Percentiles rank a stretch among this genome's conserved stretches.
Conservation (phyloP, 257 asterid species). For the Agastache rugosa region DNA sequence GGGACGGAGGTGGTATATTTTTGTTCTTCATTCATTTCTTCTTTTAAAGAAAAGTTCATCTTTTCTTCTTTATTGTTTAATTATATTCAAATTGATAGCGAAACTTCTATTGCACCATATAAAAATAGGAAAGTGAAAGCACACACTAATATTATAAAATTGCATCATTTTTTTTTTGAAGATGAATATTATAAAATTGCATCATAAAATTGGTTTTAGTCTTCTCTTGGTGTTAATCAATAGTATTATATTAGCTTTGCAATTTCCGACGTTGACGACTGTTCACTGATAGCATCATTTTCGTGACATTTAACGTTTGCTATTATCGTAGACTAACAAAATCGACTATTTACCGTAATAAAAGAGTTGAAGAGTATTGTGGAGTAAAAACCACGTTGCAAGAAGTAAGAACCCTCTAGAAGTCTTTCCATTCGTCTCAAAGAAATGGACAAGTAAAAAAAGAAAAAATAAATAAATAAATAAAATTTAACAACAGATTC, state of each 20-base stretch:
- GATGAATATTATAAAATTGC: too few species aligned
- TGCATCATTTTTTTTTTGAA: too few species aligned
- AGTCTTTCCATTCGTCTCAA: neutral
- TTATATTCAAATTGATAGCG: too few species aligned
- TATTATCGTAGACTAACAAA: neutral
- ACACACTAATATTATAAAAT: too few species aligned
- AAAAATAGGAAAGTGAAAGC: neutral
- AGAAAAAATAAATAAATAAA: neutral
- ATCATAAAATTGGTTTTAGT: too few species aligned
- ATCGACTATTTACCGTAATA: neutral
- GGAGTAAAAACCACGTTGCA: neutral
- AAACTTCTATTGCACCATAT: too few species aligned
- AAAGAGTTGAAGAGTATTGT: neutral
- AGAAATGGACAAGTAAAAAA: neutral
- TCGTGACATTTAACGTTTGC: neutral
- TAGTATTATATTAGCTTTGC: neutral
- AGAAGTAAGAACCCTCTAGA: neutral
- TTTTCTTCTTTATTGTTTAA: neutral
- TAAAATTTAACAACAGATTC: neutral
- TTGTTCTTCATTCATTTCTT: too few species aligned
- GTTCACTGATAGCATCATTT: neutral
- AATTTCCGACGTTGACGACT: neutral
- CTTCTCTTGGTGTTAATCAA: too few species aligned
- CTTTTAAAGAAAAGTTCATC: neutral
- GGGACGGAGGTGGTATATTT: too few species aligned